A percentile compares a stretch with the other conserved stretches of the same genome.
phyloP scores from a whole-genome alignment of 2,329 filamentous ascomycete species.

The Fusarium mangiferae region DNA sequence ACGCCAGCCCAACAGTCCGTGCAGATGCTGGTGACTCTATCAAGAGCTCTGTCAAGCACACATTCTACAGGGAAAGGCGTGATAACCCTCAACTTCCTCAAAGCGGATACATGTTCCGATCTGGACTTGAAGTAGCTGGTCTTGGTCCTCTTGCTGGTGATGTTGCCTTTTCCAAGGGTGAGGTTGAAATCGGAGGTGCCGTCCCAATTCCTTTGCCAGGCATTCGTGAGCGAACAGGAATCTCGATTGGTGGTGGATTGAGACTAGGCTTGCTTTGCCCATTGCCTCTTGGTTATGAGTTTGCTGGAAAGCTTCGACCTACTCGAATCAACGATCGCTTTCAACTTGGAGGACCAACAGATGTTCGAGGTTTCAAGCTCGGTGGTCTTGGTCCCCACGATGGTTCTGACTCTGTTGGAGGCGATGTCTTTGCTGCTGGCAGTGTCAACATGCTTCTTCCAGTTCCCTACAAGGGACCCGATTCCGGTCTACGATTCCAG shows the following conservation, averaged over 20 bases:
- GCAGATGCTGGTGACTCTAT: slow-evolving; percentile 89
- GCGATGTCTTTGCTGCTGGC: slow-evolving; percentile 90
- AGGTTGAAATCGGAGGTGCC: slow-evolving; percentile 82
- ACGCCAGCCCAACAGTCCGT: slow-evolving; percentile 83
- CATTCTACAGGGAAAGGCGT: slow-evolving; percentile 81
- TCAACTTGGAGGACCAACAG: slow-evolving; percentile 91
- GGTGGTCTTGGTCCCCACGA: slow-evolving; percentile 91
- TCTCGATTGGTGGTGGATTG: slow-evolving; percentile 85
- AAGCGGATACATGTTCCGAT: slow-evolving; percentile 82
- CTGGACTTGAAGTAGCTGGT: slow-evolving; percentile 85
- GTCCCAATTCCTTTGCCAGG: slow-evolving; percentile 78
- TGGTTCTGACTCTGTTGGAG: slow-evolving; percentile 85
- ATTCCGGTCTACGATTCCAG: slow-evolving; percentile 87
- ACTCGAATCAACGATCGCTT: slow-evolving; percentile 95
- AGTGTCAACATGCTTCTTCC: slow-evolving; percentile 88
- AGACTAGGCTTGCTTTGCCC: slow-evolving; percentile 87
- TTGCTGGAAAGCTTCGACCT: slow-evolving; percentile 64
- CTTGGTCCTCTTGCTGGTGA: slow-evolving; percentile 86
- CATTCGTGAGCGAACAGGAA: slow-evolving; percentile 74
- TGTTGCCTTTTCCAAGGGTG: slow-evolving; percentile 93
- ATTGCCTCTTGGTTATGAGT: slow-evolving; percentile 70
- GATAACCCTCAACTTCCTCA: slow-evolving; percentile 88
- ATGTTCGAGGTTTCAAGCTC: slow-evolving; percentile 92
- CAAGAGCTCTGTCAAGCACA: slow-evolving; percentile 87
- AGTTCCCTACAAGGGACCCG: slow-evolving; percentile 81